Evolutionary conservation across 352 stramenopile genomes (phyloP).

Genomic region (Pythium pectinolyticum): DNA sequence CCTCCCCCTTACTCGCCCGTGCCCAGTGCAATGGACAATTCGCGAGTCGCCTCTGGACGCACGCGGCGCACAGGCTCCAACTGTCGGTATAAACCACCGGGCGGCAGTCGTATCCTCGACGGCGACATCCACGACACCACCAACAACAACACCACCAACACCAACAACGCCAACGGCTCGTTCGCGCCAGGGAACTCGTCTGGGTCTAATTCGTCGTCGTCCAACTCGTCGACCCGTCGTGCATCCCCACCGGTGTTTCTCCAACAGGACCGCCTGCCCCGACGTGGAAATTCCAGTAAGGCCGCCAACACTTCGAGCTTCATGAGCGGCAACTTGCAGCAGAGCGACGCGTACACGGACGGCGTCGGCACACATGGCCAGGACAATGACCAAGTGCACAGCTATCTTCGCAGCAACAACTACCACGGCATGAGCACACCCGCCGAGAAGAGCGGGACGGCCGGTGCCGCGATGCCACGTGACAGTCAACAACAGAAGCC

Average conservation of each 20-base stretch:
- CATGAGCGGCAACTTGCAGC: constrained; percentile 2
- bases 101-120: too few species aligned
- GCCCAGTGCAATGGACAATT: constrained; percentile 17
- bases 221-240: constrained; percentile 14
- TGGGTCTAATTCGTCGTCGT: background rate
- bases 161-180: background rate
- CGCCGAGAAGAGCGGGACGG: constrained; percentile 13
- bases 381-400: background rate
- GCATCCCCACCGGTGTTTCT: constrained; percentile 23
- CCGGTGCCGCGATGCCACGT: constrained; percentile 21
- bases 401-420: constrained; percentile 4
- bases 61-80: constrained; percentile 21
- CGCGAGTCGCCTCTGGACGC: constrained; percentile 9
- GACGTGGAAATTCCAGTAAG: background rate
- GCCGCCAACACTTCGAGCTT: background rate
- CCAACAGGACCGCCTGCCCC: constrained; percentile 21
- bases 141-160: background rate
- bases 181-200: constrained; percentile 1
- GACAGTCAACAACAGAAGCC: constrained; percentile 23
- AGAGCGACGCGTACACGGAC: background rate
- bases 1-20: background rate
- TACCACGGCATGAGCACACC: constrained; percentile 27
- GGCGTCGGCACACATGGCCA: background rate
- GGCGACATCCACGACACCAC: background rate
- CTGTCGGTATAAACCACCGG: constrained; percentile 18